Conservation (phyloP, 495 filamentous ascomycete genomes). For the Aspergillus egyptiacus region DNA sequence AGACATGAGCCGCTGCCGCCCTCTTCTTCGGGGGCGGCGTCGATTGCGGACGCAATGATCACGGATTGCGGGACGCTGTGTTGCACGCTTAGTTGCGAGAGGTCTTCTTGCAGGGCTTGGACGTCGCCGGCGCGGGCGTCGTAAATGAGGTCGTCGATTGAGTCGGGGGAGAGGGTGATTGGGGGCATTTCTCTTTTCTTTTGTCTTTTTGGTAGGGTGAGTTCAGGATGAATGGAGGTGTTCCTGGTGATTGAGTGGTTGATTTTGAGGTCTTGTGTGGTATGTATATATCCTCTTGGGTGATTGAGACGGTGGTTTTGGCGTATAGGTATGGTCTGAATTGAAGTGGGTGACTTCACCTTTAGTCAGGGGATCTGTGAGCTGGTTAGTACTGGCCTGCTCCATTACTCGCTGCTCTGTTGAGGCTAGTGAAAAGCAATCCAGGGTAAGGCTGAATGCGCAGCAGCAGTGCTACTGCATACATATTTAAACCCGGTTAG, state of each 20-base stretch:
- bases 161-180: constrained; percentile 49
- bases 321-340: too few relatives aligned
- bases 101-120: constrained; percentile 55
- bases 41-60: constrained; percentile 59
- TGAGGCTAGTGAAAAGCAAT: too few relatives aligned
- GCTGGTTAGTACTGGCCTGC: constrained; percentile 20
- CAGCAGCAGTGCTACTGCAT: too few relatives aligned
- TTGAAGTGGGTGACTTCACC: too few relatives aligned
- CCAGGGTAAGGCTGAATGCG: too few relatives aligned
- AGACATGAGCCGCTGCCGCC: constrained; percentile 44
- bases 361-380: neutral
- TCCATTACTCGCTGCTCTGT: too few relatives aligned
- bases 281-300: too few relatives aligned
- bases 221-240: too few relatives aligned
- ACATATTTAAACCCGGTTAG: too few relatives aligned
- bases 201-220: neutral
- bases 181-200: constrained; percentile 24
- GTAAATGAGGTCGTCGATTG: constrained; percentile 85
- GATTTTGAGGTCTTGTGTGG: too few relatives aligned
- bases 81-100: constrained; percentile 51
- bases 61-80: constrained; percentile 45
- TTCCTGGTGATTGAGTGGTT: too few relatives aligned
- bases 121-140: constrained; percentile 70
- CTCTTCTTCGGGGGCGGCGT: constrained; percentile 63
- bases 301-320: too few relatives aligned